These are phyloP conservation scores for Volvariella surrecta DNA, from an alignment of 1,284 basidiomycete genomes.

Conservation along the genomic window DNA sequence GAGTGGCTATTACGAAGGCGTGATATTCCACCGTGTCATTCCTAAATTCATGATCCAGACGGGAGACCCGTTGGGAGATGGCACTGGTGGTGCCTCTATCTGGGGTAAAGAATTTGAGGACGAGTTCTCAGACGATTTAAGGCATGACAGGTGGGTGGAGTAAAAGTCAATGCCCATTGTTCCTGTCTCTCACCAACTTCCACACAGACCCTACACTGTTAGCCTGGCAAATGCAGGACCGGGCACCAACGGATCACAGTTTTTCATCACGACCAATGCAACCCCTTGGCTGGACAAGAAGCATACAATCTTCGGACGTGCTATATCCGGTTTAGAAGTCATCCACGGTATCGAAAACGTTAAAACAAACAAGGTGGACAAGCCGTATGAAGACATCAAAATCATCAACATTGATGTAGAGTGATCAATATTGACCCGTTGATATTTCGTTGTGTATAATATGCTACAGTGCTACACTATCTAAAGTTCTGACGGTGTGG, in stretches of 20 bases:
- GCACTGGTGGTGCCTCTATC: constrained; percentile 93
- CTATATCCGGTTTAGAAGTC: constrained; percentile 74
- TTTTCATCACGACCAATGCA: constrained; percentile 97
- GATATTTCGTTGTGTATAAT: constrained; percentile 16
- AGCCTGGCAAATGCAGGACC: constrained; percentile 99
- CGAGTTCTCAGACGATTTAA: constrained; percentile 84
- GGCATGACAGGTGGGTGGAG: constrained; percentile 74
- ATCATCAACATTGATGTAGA: constrained; percentile 75
- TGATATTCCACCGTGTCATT: constrained; percentile 97
- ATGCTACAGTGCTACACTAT: constrained; percentile 31
- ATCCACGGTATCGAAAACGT: constrained; percentile 81
- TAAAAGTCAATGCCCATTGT: constrained; percentile 1
- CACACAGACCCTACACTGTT: constrained; percentile 81
- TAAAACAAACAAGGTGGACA: constrained; percentile 76
- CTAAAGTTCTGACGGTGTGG: constrained; percentile 23
- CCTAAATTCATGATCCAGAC: constrained; percentile 99
- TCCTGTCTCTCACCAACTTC: constrained; percentile 8
- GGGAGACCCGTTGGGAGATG: constrained; percentile 94
- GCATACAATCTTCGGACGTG: constrained; percentile 89
- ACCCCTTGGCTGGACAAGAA: constrained; percentile 97
- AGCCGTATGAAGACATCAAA: constrained; percentile 87
- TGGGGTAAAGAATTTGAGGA: constrained; percentile 97
- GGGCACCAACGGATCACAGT: constrained; percentile 91
- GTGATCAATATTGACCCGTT: constrained; percentile 15
- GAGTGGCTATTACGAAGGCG: constrained; percentile 88